Conservation (phyloP, 176 grass and related monocot genomes). For the Eragrostis nindensis region DNA sequence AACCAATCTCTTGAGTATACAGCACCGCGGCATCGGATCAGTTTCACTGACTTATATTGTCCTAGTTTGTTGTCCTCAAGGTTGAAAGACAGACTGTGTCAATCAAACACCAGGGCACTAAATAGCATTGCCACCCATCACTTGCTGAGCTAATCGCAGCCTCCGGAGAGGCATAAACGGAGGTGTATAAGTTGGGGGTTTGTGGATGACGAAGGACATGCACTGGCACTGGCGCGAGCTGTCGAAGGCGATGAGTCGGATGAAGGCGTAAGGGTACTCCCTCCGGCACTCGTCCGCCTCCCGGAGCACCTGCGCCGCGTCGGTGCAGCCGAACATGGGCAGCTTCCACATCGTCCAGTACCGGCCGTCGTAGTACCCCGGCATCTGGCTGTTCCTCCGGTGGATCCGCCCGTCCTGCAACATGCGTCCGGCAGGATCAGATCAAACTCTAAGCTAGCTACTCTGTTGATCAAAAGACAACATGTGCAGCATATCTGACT, state of each 20-base stretch:
- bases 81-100: too few relatives aligned
- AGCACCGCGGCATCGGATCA: too few relatives aligned
- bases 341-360: slow-evolving; percentile 85
- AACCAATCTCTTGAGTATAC: too few relatives aligned
- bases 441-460: background rate
- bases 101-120: too few relatives aligned
- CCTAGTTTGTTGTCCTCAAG: too few relatives aligned
- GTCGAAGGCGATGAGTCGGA: slow-evolving; percentile 64
- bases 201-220: slow-evolving; percentile 71
- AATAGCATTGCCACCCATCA: background rate
- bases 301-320: slow-evolving; percentile 50
- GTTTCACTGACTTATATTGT: too few relatives aligned
- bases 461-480: background rate
- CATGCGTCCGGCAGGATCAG: background rate
- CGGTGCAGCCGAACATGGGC: slow-evolving; percentile 68
- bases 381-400: slow-evolving; percentile 59
- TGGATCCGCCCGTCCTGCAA: slow-evolving; percentile 48
- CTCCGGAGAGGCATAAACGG: background rate
- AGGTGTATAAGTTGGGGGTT: slow-evolving; percentile 20
- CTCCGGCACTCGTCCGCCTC: slow-evolving; percentile 59
- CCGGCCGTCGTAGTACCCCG: slow-evolving; percentile 72
- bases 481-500: background rate
- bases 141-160: background rate
- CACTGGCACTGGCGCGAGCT: slow-evolving; percentile 65
- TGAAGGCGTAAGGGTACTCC: slow-evolving; percentile 58